Evolutionary conservation across 768 basidiomycete genomes (phyloP), one percentile per base, ranked within the genome.

Genomic region (Trametes elegans): DNA sequence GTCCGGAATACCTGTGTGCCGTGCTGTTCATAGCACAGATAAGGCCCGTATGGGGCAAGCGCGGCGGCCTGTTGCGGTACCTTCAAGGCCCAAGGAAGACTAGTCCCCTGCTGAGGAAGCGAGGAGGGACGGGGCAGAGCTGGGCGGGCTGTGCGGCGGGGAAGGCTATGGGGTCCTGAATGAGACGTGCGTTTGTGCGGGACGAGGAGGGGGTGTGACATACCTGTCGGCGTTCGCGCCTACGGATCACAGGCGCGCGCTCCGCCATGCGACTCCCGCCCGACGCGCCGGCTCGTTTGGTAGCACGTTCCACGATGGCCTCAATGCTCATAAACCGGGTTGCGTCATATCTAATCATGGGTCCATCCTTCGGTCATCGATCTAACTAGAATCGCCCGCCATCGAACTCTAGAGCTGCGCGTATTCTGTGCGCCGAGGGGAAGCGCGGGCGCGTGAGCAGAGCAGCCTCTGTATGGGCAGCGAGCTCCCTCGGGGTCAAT

Each of bases 21-120:
- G 57, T 45, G 52, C 57, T 53, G 57, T 59, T 50, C 52, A 59
- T 59, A 59, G 57, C 47, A 59, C 57, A 53, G 57, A 59, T 59
- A 59, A 59, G 57, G 5, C 57, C 57, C 57, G 40, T 41, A 59
- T 53, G 57, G 52, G 52, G 52, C 27, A 59, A 54, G 52, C 45
- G 41, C 52, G 49, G 44, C 14, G 26, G 39, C 43, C 56, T 10
- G 26, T 52, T 46, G 45, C 44, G 56, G 56, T 46, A 52, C 56
- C 50, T 57, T 47, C 56, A 57, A 57, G 26, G 49, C 27, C 40
- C 42, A 24, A 34, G 35, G 45, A 51, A 52, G 50, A 34, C 43
- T 48, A 57, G 56, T 52, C 43, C 6, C 38, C 53, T 50, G 34
- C 52, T 35, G 36, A 32, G 46, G 32, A 32, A 24, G 49, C 39